phyloP scores from a whole-genome alignment of 768 basidiomycete genomes.

The Strobilomyces dryophilus region DNA sequence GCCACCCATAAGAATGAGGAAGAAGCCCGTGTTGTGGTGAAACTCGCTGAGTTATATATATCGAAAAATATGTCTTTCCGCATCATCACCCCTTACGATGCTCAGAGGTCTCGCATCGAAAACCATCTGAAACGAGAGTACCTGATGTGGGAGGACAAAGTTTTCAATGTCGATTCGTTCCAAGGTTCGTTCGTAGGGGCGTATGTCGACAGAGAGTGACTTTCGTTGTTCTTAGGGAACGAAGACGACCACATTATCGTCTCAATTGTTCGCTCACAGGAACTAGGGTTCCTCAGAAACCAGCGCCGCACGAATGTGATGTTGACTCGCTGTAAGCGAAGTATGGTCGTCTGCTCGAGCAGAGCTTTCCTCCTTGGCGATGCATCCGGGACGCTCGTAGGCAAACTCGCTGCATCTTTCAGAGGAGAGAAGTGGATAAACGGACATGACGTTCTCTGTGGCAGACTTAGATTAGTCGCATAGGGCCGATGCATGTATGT shows the following conservation, averaged over 20 bases:
- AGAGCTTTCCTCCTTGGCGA: slow-evolving; percentile 22
- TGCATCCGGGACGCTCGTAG: slow-evolving; percentile 22
- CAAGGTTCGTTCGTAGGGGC: slow-evolving; percentile 51
- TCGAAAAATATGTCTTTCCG: slow-evolving; percentile 43
- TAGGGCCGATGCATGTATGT: neutral
- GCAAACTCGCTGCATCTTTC: slow-evolving; percentile 18
- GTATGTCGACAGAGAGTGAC: slow-evolving; percentile 11
- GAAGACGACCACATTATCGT: slow-evolving; percentile 74
- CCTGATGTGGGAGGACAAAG: slow-evolving; percentile 58
- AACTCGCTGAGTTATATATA: slow-evolving; percentile 51
- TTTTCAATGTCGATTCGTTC: slow-evolving; percentile 76
- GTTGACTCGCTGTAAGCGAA: slow-evolving; percentile 70
- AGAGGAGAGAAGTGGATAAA: slow-evolving; percentile 13
- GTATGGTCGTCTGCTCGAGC: slow-evolving; percentile 70
- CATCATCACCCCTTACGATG: slow-evolving; percentile 80
- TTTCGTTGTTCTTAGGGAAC: slow-evolving; percentile 49
- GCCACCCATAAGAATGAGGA: slow-evolving; percentile 46
- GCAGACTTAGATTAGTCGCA: neutral
- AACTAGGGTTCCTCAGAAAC: slow-evolving; percentile 61
- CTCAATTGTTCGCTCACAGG: slow-evolving; percentile 58
- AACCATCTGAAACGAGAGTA: slow-evolving; percentile 40
- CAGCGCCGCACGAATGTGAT: slow-evolving; percentile 76
- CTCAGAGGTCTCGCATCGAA: slow-evolving; percentile 60
- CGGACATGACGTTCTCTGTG: slow-evolving; percentile 5
- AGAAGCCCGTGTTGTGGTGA: slow-evolving; percentile 51